Evolutionary conservation across 257 asterid species (phyloP), one percentile per base, ranked within the genome.

Genomic region (Nicotiana tabacum): DNA sequence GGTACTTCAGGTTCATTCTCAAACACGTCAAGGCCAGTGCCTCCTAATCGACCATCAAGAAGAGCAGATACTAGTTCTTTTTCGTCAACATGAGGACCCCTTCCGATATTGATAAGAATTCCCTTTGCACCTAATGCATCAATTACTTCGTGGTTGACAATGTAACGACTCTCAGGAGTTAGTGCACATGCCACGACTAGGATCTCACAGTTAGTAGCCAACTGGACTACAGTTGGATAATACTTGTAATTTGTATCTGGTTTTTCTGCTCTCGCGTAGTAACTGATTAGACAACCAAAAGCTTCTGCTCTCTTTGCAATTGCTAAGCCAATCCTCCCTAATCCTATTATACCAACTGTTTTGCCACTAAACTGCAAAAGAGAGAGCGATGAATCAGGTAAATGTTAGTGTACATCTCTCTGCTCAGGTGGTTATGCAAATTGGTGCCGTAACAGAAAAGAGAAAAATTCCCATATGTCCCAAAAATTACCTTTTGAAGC

Each of bases 71-170:
- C 93, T 69, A 94, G 70, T 82, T 94, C 98, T 5, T 87, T 80
- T 85, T 94, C 98, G 68, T 94, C 97, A 24, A 92, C 93, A 78
- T 90, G 97, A 24, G 91, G 88, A 15, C 98, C 98, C 29, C 98
- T 85, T 43, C 92, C 97, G 2, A 94, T 90, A 87, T 94, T 94
- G 76, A 94, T 89, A 72, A 94, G 90, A 39, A 93, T 85, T 69
- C 97, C 97, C 15, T 87, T 88, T 1, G 96, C 92, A 9, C 97
- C 98, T 84, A 93, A 67, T 27, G 93, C 94, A 70, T 90, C 84
- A 3, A 94, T 91, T 37, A 91, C 97, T 76, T 89, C 86, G 1
- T 93, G 92, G 80, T 91, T 91, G 64, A 94, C 85, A 43, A 94
- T 88, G 82, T 85, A 94, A 7, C 61, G 88, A 9, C 95, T 94